Evolutionary conservation across 495 filamentous ascomycete species (phyloP).

Genomic region (Aspergillus diversus): DNA sequence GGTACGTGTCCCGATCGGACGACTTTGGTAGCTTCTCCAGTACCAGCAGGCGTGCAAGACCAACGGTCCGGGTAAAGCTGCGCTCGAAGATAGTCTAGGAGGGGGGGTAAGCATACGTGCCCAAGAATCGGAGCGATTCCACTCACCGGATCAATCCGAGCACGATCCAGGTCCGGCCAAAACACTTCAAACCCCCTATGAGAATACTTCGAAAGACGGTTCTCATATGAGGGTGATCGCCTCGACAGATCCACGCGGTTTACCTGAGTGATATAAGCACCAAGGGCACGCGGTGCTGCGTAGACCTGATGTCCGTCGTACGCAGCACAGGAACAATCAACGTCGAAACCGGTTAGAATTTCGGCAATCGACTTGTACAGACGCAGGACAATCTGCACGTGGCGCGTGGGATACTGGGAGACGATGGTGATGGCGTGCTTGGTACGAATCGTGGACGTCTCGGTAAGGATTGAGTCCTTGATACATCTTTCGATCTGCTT

Average conservation of each 20-base stretch:
- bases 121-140: background rate
- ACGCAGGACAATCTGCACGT: slow-evolving; percentile 81
- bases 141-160: slow-evolving; percentile 66
- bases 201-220: slow-evolving; percentile 84
- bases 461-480: slow-evolving; percentile 71
- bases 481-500: slow-evolving; percentile 72
- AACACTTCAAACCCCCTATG: slow-evolving; percentile 82
- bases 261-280: slow-evolving; percentile 76
- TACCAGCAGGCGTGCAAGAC: slow-evolving; percentile 79
- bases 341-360: slow-evolving; percentile 84
- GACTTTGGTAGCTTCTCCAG: slow-evolving; percentile 73
- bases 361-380: slow-evolving; percentile 80
- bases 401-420: slow-evolving; percentile 78
- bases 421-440: slow-evolving; percentile 85
- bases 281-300: slow-evolving; percentile 68
- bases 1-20: slow-evolving; percentile 65
- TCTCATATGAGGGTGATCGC: slow-evolving; percentile 83
- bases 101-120: background rate
- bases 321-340: slow-evolving; percentile 78
- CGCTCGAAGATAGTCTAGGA: slow-evolving; percentile 74
- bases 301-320: slow-evolving; percentile 80
- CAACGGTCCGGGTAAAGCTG: slow-evolving; percentile 71
- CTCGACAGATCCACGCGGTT: slow-evolving; percentile 79
- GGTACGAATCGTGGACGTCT: slow-evolving; percentile 76
- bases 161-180: slow-evolving; percentile 72